Percentiles rank a stretch among this genome's conserved stretches.
These are phyloP conservation scores for Globisporangium canariense DNA, from an alignment of 352 stramenopile genomes.

Conservation along the genomic window DNA sequence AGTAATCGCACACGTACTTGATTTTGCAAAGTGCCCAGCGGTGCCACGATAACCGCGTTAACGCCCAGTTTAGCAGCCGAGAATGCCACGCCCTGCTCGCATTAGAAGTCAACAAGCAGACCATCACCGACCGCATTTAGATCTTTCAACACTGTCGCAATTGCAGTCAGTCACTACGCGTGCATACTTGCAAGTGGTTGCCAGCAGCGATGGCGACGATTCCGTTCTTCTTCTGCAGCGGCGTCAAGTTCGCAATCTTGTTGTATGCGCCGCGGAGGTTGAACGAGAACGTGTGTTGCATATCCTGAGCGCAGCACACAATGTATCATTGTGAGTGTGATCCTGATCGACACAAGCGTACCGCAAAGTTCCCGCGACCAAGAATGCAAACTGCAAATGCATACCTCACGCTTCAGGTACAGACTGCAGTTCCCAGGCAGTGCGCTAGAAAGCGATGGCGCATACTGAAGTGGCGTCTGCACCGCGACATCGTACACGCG, in stretches of 20 bases:
- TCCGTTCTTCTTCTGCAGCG: constrained; percentile 69
- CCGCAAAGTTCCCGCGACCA: background rate
- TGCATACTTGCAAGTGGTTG: constrained; percentile 94
- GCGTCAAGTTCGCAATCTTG: constrained; percentile 95
- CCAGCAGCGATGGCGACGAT: constrained; percentile 84
- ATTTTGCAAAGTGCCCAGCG: constrained; percentile 92
- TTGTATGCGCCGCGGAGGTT: constrained; percentile 98
- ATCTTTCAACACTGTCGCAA: background rate
- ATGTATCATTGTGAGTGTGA: no score
- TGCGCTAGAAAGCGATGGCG: constrained; percentile 49
- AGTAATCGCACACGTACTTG: constrained; percentile 45
- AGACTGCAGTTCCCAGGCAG: constrained; percentile 65
- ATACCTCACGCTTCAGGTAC: constrained; percentile 92
- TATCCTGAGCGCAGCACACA: constrained; percentile 57
- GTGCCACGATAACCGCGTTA: constrained; percentile 96
- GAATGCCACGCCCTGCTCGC: constrained; percentile 88
- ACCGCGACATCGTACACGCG: constrained; percentile 82
- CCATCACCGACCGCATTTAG: background rate
- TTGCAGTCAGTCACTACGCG: background rate
- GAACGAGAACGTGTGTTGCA: constrained; percentile 98
- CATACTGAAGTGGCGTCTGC: constrained; percentile 66
- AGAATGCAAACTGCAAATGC: no score
- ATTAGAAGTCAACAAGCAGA: background rate
- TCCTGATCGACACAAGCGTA: background rate
- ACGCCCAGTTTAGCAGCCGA: constrained; percentile 92